Evolutionary conservation across 2,329 filamentous ascomycete species (phyloP).

Genomic region (Fusarium tuaranense): DNA sequence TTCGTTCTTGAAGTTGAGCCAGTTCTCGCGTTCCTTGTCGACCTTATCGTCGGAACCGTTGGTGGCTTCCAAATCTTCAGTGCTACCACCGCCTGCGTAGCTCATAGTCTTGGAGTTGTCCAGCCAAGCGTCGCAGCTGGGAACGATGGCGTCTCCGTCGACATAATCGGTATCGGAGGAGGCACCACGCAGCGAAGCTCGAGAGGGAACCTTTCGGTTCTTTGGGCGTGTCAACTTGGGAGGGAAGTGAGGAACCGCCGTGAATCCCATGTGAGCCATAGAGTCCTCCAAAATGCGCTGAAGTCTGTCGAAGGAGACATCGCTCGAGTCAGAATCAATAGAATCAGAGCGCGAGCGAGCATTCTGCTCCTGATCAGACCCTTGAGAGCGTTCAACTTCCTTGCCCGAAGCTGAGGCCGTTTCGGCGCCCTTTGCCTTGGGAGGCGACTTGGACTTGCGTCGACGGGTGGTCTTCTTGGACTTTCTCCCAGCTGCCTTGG

Average conservation of each 20-base stretch:
- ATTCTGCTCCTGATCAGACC: conserved; percentile 34
- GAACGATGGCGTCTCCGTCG: conserved; percentile 86
- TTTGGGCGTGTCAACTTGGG: conserved; percentile 59
- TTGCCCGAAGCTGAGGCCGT: conserved; percentile 17
- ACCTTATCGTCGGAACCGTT: conserved; percentile 54
- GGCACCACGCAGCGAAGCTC: conserved; percentile 58
- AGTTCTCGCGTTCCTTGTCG: conserved; percentile 79
- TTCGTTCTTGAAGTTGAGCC: conserved; percentile 91
- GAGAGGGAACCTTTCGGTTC: conserved; percentile 46
- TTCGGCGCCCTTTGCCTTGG: conserved; percentile 39
- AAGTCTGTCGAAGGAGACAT: conserved; percentile 81
- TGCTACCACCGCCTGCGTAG: conserved; percentile 68
- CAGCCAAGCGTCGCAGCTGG: conserved; percentile 83
- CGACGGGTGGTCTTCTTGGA: conserved; percentile 51
- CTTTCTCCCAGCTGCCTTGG: conserved; percentile 66
- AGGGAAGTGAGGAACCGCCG: conserved; percentile 56
- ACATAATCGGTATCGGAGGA: conserved; percentile 89
- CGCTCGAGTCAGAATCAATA: conserved; percentile 73
- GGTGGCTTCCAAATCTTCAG: conserved; percentile 51
- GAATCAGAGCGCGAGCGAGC: conserved; percentile 62
- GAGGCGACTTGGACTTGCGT: conserved; percentile 56
- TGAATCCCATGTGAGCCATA: conserved; percentile 66
- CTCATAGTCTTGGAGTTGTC: conserved; percentile 92
- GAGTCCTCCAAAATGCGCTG: conserved; percentile 83
- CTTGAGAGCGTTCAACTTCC: conserved; percentile 25